Base-by-base conservation (phyloP, 2,329 filamentous ascomycete species). In the Amphichorda felina region DNA sequence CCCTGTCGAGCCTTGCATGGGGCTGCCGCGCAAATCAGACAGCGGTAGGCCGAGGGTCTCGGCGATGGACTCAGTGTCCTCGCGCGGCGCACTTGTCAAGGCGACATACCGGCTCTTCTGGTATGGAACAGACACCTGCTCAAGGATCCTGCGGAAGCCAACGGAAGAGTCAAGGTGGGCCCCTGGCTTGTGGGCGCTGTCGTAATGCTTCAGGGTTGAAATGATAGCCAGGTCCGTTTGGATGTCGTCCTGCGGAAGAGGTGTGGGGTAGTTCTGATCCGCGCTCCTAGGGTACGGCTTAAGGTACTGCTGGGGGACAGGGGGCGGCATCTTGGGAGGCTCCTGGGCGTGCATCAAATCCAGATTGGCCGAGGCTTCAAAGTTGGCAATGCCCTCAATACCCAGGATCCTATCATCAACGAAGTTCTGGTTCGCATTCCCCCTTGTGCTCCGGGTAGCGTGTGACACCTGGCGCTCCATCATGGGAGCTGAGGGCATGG, bases 381-480 rank as follows among this genome's bases (percentile, higher is more conserved):
- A 70, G 44, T 72, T 76, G 39, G 66, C 61, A 30, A 79, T 61
- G 16, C 67, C 71, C 48, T 79, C 75, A 19, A 79, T 62, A 11
- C 75, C 75, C 10, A 75, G 58, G 27, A 73, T 57, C 46, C 67
- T 71, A 48, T 73, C 69, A 41, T 77, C 72, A 25, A 68, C 48
- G 41, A 72, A 72, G 46, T 73, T 75, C 36, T 68, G 64, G 40
- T 63, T 62, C 35, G 64, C 58, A 18, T 56, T 59, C n/a, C 62
- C 72, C 17, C 75, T 66, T 15, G 71, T 78, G 53, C 74, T 79
- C 30, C 75, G 63, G 14, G 76, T 80, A 10, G 72, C 71, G 40
- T 80, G 75, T 8, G 75, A 79, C 10, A 70, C 66, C 41, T 75
- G 72, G 24, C 75, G 67, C 51, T 79, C 75, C 75, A 79, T 79